Evolutionary conservation across 2,329 filamentous ascomycete species (phyloP).

Genomic region (Colletotrichum phormii): DNA sequence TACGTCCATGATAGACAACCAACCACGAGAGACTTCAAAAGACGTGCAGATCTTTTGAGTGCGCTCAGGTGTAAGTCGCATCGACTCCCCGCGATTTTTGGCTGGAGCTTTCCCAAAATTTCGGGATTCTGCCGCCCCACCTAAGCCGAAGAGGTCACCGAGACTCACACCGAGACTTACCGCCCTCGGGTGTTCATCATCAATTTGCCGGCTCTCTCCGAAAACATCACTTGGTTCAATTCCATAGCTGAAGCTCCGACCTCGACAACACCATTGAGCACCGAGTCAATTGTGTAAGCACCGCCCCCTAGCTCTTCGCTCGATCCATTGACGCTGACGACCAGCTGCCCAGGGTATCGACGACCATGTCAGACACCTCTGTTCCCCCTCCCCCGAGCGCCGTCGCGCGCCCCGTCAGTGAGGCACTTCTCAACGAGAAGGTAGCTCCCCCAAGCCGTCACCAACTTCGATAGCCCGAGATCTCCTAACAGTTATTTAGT

Average conservation of each 20-base stretch:
- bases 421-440: slow-evolving; percentile 99
- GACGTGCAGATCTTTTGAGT: neutral
- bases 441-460: slow-evolving; percentile 56
- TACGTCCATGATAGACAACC: slow-evolving; percentile 30
- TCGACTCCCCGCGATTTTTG: slow-evolving; percentile 26
- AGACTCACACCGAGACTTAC: slow-evolving; percentile 46
- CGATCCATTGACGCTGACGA: slow-evolving; percentile 39
- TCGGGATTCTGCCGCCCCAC: slow-evolving; percentile 57
- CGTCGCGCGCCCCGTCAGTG: slow-evolving; percentile 89
- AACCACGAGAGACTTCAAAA: neutral
- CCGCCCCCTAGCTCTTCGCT: slow-evolving; percentile 2
- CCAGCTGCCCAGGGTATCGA: slow-evolving; percentile 25
- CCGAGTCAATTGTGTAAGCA: slow-evolving; percentile 34
- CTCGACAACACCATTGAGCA: slow-evolving; percentile 32
- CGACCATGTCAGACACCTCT: slow-evolving; percentile 65
- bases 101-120: slow-evolving; percentile 51
- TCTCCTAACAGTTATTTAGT: slow-evolving; percentile 65
- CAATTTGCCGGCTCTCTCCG: slow-evolving; percentile 47
- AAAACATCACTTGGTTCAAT: slow-evolving; percentile 39
- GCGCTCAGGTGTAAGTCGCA: neutral
- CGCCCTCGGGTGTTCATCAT: slow-evolving; percentile 54
- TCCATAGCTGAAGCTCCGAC: slow-evolving; percentile 31
- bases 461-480: neutral
- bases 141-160: slow-evolving; percentile 39
- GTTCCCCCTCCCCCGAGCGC: slow-evolving; percentile 70